Conservation (phyloP, 768 basidiomycete genomes). For the Pholiota microspora region DNA sequence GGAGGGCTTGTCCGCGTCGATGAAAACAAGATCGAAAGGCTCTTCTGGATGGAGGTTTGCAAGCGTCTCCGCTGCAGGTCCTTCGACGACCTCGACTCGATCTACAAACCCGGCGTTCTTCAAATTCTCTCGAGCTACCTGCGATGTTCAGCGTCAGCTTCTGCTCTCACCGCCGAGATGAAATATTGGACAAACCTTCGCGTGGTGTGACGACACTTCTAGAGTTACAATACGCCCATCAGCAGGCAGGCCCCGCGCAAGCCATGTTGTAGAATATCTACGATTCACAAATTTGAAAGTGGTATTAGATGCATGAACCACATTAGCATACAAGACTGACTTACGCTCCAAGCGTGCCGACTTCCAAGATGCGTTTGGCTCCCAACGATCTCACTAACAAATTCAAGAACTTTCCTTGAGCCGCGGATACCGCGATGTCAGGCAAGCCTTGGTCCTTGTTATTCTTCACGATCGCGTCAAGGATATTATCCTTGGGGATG, state of each 20-base stretch:
- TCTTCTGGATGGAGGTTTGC: constrained; percentile 36
- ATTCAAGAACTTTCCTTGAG: constrained; percentile 58
- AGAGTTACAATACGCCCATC: constrained; percentile 49
- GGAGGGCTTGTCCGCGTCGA: constrained; percentile 67
- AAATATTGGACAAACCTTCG: constrained; percentile 30
- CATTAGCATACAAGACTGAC: constrained; percentile 4
- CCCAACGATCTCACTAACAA: constrained; percentile 48
- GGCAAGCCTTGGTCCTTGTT: constrained; percentile 44
- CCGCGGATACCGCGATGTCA: constrained; percentile 47
- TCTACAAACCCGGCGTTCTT: constrained; percentile 46
- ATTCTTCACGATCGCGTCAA: constrained; percentile 40
- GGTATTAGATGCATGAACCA: too few species aligned
- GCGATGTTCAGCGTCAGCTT: too few species aligned
- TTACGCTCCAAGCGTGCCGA: constrained; percentile 68
- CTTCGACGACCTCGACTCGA: constrained; percentile 50
- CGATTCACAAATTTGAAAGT: neutral
- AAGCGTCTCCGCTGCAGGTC: constrained; percentile 51
- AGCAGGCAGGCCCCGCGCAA: constrained; percentile 44
- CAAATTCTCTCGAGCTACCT: constrained; percentile 63
- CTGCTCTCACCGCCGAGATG: neutral
- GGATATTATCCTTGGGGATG: constrained; percentile 37
- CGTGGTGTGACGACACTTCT: constrained; percentile 46
- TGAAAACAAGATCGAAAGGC: constrained; percentile 67
- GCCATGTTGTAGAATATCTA: constrained; percentile 44
- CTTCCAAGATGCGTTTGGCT: constrained; percentile 59